These are phyloP conservation scores for Isatis lusitanica DNA, from an alignment of 441 rosid genomes.

Conservation along the genomic window DNA sequence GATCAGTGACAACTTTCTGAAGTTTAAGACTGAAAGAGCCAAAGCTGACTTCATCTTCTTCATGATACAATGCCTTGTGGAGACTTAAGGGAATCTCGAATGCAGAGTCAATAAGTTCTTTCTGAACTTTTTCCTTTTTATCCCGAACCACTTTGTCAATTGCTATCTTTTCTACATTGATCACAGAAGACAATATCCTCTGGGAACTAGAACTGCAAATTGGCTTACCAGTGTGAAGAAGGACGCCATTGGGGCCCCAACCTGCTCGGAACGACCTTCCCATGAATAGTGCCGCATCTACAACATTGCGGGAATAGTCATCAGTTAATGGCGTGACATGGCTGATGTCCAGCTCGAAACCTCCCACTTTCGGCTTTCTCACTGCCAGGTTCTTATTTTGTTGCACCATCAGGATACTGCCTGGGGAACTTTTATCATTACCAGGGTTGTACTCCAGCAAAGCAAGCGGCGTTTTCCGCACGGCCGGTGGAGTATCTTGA, in stretches of 20 bases:
- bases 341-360: constrained; percentile 75
- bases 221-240: constrained; percentile 76
- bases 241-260: constrained; percentile 97
- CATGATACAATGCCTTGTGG: constrained; percentile 65
- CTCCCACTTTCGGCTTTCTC: constrained; percentile 54
- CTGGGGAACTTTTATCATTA: constrained; percentile 53
- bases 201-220: constrained; percentile 54
- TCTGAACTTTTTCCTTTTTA: constrained; percentile 62
- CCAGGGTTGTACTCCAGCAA: constrained; percentile 79
- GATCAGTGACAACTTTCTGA: constrained; percentile 64
- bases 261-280: constrained; percentile 97
- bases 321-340: constrained; percentile 67
- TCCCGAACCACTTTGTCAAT: constrained; percentile 79
- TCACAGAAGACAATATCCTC: constrained; percentile 65
- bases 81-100: constrained; percentile 80
- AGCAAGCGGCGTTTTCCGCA: constrained; percentile 73
- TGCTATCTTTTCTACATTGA: constrained; percentile 80
- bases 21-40: constrained; percentile 79
- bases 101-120: constrained; percentile 69
- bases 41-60: constrained; percentile 57
- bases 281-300: constrained; percentile 96
- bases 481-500: constrained; percentile 50
- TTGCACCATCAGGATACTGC: constrained; percentile 76
- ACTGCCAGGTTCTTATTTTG: constrained; percentile 64
- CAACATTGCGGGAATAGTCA: constrained; percentile 73